phyloP scores from a whole-genome alignment of 1,284 basidiomycete genomes.

The Cryptococcus jaspeensis region DNA sequence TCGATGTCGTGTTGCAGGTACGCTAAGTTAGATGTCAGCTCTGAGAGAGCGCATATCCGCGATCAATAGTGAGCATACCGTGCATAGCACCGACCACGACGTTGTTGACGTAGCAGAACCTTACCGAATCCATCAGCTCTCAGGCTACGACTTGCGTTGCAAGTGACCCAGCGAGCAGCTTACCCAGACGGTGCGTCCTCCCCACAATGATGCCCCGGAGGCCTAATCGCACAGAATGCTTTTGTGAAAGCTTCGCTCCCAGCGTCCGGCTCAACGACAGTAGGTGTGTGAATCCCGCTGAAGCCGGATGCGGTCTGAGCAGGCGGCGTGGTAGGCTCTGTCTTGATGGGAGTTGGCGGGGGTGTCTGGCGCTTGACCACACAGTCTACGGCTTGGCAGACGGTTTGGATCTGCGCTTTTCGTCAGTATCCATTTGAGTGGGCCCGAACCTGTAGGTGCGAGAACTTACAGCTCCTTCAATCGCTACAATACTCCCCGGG shows the following conservation, averaged over 20 bases:
- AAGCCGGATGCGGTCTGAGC: not conserved
- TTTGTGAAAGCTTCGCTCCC: slow-evolving; percentile 40
- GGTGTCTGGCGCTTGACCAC: slow-evolving; percentile 52
- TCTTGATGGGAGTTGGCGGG: slow-evolving; percentile 21
- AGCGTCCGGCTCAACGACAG: not conserved
- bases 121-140: slow-evolving; percentile 8
- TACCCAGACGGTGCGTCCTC: slow-evolving; percentile 79
- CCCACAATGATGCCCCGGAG: slow-evolving; percentile 89
- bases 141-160: not conserved
- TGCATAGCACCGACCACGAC: slow-evolving; percentile 86
- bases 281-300: not conserved
- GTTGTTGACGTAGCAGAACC: slow-evolving; percentile 92
- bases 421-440: slow-evolving; percentile 42
- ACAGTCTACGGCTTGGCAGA: slow-evolving; percentile 78
- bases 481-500: slow-evolving; percentile 56
- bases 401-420: slow-evolving; percentile 55
- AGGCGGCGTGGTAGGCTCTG: slow-evolving; percentile 28
- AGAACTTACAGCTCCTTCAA: slow-evolving; percentile 45
- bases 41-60: not conserved
- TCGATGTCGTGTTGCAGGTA: slow-evolving; percentile 76
- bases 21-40: slow-evolving; percentile 55
- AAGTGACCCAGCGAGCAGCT: slow-evolving; percentile 8
- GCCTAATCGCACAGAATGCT: slow-evolving; percentile 79
- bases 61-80: slow-evolving; percentile 55
- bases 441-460: slow-evolving; percentile 31